Evolutionary conservation across 2,329 filamentous ascomycete species (phyloP).

Genomic region (Claviceps sp.): DNA sequence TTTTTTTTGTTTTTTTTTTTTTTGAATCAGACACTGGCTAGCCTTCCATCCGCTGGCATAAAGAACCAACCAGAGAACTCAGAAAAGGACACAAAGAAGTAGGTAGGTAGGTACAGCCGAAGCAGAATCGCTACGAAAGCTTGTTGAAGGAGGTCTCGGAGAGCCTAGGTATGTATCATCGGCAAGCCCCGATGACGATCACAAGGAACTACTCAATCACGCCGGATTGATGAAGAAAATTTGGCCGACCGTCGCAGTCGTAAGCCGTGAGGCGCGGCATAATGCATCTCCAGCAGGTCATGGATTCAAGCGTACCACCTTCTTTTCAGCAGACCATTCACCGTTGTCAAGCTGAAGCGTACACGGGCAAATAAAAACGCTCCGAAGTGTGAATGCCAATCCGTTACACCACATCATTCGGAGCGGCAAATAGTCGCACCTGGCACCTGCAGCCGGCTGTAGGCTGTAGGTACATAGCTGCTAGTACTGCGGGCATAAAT

Average conservation of each 20-base stretch:
- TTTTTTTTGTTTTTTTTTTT: neutral
- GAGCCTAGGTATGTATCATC: neutral
- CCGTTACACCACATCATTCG: neutral
- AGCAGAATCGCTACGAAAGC: too few species aligned
- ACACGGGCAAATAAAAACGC: neutral
- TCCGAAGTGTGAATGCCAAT: neutral
- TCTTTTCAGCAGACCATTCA: neutral
- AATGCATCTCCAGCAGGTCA: too few species aligned
- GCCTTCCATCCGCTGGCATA: neutral
- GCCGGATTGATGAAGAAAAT: neutral
- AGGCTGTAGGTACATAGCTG: neutral
- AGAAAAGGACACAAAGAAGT: too few species aligned
- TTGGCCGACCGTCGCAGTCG: neutral
- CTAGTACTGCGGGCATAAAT: neutral
- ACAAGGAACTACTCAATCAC: neutral
- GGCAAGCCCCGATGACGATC: neutral
- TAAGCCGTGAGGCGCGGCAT: neutral
- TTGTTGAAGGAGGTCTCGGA: neutral
- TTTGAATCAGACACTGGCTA: neutral
- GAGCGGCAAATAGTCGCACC: neutral
- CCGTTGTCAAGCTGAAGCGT: neutral
- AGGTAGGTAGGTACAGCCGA: neutral
- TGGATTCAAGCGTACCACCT: too few species aligned
- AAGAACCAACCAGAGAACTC: too few species aligned
- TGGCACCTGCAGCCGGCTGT: too few species aligned